A percentile compares a stretch with the other conserved stretches of the same genome.
Conservation (phyloP, 1,139 yeast genomes). For the Geotrichum aggregatum region DNA sequence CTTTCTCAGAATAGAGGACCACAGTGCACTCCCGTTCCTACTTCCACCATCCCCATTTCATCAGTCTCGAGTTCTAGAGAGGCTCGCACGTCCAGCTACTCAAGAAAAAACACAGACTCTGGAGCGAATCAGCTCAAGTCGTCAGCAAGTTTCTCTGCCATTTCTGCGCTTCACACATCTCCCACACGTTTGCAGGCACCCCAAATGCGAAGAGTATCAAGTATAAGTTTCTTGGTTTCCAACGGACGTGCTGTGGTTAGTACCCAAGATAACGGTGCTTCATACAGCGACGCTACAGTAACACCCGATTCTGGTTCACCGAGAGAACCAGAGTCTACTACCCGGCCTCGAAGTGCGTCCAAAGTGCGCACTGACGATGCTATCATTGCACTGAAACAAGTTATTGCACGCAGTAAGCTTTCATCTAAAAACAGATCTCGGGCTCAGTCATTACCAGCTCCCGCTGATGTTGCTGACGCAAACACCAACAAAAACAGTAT, state of each 20-base stretch:
- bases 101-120: not conserved
- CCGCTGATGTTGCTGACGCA: not conserved
- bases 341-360: slow-evolving; percentile 4
- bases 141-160: not conserved
- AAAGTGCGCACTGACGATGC: slow-evolving; percentile 16
- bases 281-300: not conserved
- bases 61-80: slow-evolving; percentile 5
- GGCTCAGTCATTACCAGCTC: not conserved
- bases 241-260: slow-evolving; percentile 3
- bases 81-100: slow-evolving; percentile 7
- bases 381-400: slow-evolving; percentile 16
- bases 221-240: not conserved
- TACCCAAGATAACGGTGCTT: not conserved
- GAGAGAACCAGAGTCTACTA: not conserved
- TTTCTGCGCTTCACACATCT: not conserved
- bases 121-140: not conserved
- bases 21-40: too few relatives aligned
- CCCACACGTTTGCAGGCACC: not conserved
- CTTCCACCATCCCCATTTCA: too few relatives aligned
- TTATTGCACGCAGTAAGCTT: slow-evolving; percentile 13
- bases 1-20: not conserved
- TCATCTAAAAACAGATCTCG: not conserved
- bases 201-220: not conserved
- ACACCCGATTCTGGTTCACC: not conserved
- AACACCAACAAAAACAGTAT: too few relatives aligned